These are phyloP conservation scores for Auricularia cornea DNA, from an alignment of 768 basidiomycete genomes.

Conservation along the genomic window DNA sequence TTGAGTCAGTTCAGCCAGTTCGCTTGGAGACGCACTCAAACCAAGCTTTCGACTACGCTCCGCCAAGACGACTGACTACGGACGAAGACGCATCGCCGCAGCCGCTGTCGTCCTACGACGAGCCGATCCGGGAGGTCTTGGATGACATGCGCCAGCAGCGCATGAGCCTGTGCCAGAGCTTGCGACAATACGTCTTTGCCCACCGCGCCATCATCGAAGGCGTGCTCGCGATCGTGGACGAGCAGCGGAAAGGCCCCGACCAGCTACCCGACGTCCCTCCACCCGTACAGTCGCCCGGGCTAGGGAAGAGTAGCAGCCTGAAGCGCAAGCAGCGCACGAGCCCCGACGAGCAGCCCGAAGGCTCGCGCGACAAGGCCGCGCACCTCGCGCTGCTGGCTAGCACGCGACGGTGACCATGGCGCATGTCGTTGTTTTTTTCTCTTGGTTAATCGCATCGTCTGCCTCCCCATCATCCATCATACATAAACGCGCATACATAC, in stretches of 20 bases:
- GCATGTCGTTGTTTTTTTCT: background rate
- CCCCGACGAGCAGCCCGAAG: background rate
- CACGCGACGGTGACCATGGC: background rate
- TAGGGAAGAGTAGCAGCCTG: background rate
- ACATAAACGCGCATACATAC: background rate
- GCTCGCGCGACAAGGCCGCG: background rate
- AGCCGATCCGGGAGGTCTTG: slow-evolving; percentile 74
- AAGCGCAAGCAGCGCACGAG: background rate
- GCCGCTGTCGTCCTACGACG: slow-evolving; percentile 51
- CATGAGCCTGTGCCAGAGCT: slow-evolving; percentile 93
- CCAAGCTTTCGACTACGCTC: slow-evolving; percentile 44
- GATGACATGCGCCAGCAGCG: slow-evolving; percentile 94
- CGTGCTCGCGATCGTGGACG: slow-evolving; percentile 65
- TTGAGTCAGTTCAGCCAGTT: slow-evolving; percentile 2
- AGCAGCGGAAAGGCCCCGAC: slow-evolving; percentile 36
- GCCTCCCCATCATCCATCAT: background rate
- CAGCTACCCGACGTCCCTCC: background rate
- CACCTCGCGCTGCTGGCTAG: background rate
- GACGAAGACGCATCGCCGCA: slow-evolving; percentile 38
- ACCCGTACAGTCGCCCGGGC: background rate
- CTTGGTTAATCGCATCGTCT: background rate
- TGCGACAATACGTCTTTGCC: slow-evolving; percentile 91
- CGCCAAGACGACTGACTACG: slow-evolving; percentile 52
- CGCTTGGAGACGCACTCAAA: background rate
- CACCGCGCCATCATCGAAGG: slow-evolving; percentile 82